phyloP scores from a whole-genome alignment of 495 filamentous ascomycete species.

The Emericellopsis terricola region DNA sequence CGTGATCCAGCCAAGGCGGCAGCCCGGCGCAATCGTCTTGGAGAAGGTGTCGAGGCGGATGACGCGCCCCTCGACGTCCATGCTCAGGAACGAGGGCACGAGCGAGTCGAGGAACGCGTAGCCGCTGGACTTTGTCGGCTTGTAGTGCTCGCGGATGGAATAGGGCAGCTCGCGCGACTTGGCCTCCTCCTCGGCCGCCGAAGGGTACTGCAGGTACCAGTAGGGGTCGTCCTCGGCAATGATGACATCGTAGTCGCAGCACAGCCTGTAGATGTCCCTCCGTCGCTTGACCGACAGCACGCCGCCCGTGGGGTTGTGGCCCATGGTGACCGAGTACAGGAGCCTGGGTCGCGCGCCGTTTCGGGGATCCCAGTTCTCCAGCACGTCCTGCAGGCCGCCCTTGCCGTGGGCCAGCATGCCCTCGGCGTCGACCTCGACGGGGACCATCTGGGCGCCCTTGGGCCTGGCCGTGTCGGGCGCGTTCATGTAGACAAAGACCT shows the following conservation, averaged over 20 bases:
- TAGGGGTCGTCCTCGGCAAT: conserved; percentile 94
- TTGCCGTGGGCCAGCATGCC: conserved; percentile 53
- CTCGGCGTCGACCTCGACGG: conserved; percentile 56
- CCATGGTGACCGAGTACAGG: conserved; percentile 83
- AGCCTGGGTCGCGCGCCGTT: conserved; percentile 63
- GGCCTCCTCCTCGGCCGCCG: conserved; percentile 33
- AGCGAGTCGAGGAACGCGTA: conserved; percentile 69
- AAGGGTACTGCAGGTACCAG: conserved; percentile 85
- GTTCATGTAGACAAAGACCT: conserved; percentile 64
- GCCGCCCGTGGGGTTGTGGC: conserved; percentile 79
- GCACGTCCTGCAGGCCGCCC: conserved; percentile 57
- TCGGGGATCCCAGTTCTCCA: conserved; percentile 61
- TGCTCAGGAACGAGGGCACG: conserved; percentile 50
- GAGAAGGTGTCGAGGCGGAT: conserved; percentile 69
- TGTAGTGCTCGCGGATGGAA: not conserved
- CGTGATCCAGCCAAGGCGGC: conserved; percentile 70
- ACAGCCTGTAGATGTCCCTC: conserved; percentile 63
- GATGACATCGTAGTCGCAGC: conserved; percentile 71
- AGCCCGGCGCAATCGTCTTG: conserved; percentile 68
- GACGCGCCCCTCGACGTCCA: conserved; percentile 76
- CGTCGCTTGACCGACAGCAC: conserved; percentile 51
- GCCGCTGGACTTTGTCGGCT: conserved; percentile 39
- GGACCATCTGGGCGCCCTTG: conserved; percentile 48
- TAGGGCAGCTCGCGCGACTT: conserved; percentile 16
- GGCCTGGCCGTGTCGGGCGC: conserved; percentile 28